A percentile compares a stretch with the other conserved stretches of the same genome.
phyloP scores from a whole-genome alignment of 441 rosid species.

The Brassica hybrid region DNA sequence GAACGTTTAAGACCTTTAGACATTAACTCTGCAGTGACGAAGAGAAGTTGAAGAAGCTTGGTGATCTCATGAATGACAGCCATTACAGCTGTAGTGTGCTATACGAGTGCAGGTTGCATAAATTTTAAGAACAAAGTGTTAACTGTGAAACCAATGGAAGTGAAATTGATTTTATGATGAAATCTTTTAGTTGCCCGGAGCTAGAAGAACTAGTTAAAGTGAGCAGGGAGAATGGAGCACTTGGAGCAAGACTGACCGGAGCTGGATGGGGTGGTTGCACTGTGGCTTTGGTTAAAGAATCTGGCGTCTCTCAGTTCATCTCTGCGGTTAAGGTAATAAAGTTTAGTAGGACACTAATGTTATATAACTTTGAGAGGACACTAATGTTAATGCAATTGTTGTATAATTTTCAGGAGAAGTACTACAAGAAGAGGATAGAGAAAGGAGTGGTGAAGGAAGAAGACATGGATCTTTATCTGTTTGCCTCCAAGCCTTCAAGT shows the following conservation, averaged over 20 bases:
- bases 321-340: constrained; percentile 70
- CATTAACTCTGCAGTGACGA: constrained; percentile 64
- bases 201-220: constrained; percentile 86
- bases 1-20: neutral
- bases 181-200: constrained; percentile 76
- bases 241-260: constrained; percentile 98
- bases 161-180: neutral
- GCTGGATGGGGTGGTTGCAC: constrained; percentile 99
- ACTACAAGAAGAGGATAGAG: constrained; percentile 79
- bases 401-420: constrained; percentile 67
- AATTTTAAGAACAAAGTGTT: neutral
- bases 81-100: constrained; percentile 89
- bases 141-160: too few relatives aligned
- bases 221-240: constrained; percentile 70
- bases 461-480: constrained; percentile 85
- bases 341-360: neutral
- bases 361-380: neutral
- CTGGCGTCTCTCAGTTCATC: constrained; percentile 81
- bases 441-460: constrained; percentile 68
- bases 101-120: constrained; percentile 93
- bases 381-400: neutral
- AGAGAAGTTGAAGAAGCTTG: constrained; percentile 75
- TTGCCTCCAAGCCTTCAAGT: constrained; percentile 97
- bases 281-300: constrained; percentile 85
- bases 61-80: constrained; percentile 87